Evolutionary conservation across 352 stramenopile genomes (phyloP).

Genomic region (Phytophthora fragariaefolia): DNA sequence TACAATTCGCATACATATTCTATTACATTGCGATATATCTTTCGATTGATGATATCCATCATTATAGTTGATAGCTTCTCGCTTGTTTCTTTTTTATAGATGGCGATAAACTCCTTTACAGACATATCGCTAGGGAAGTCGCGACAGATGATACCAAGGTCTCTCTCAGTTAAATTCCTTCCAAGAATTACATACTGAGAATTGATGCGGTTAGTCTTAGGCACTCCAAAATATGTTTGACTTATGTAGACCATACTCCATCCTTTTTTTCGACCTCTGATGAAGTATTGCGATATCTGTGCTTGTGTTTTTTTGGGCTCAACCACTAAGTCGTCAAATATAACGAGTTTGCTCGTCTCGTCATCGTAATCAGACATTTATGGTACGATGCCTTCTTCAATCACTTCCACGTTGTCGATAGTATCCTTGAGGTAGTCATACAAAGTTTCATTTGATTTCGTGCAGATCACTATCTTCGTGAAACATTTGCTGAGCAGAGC

Average conservation of each 20-base stretch:
- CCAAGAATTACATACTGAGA: constrained; percentile 21
- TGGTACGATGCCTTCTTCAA: constrained; percentile 15
- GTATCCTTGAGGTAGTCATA: constrained; percentile 29
- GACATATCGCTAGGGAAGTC: constrained; percentile 16
- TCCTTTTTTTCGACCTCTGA: constrained; percentile 9
- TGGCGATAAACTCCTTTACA: constrained; percentile 20
- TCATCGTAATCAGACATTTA: constrained; percentile 17
- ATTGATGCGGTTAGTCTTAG: constrained; percentile 24
- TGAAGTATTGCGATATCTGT: constrained; percentile 14
- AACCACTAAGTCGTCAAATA: constrained; percentile 16
- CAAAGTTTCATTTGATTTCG: constrained; percentile 17
- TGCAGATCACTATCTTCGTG: constrained; percentile 19
- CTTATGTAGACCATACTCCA: constrained; percentile 21
- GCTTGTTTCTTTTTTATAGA: constrained; percentile 20
- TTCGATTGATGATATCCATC: constrained; percentile 31
- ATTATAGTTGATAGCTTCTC: constrained; percentile 25
- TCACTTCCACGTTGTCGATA: constrained; percentile 15
- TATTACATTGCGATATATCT: constrained; percentile 24
- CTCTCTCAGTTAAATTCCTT: constrained; percentile 13
- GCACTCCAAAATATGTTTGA: constrained; percentile 19
- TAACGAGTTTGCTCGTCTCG: constrained; percentile 16
- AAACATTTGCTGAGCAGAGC: constrained; percentile 21
- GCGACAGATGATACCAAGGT: constrained; percentile 14
- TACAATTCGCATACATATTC: constrained; percentile 27
- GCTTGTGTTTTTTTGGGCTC: constrained; percentile 10